Percentiles rank a stretch among this genome's conserved stretches.
phyloP scores from a whole-genome alignment of 2,329 filamentous ascomycete species.

The Plenodomus tracheiphilus region DNA sequence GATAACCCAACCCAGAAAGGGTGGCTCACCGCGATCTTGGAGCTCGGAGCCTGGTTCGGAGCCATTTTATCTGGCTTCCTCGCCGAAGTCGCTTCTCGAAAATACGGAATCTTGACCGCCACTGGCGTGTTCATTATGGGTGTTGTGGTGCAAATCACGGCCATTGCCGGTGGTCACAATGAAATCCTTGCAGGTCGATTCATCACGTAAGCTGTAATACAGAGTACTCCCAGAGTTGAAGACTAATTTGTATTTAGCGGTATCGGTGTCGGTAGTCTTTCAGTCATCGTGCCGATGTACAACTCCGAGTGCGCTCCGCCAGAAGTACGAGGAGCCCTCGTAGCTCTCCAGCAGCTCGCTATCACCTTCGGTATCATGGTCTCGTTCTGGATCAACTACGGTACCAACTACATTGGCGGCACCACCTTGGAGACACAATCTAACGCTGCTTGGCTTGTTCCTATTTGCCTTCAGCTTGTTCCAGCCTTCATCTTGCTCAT shows the following conservation, averaged over 20 bases:
- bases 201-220: constrained; percentile 54
- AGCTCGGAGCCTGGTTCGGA: constrained; percentile 78
- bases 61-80: constrained; percentile 70
- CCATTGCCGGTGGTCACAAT: constrained; percentile 59
- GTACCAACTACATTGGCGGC: constrained; percentile 56
- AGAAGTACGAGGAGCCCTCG: constrained; percentile 67
- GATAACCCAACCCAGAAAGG: constrained; percentile 48
- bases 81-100: constrained; percentile 70
- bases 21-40: constrained; percentile 65
- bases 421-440: constrained; percentile 60
- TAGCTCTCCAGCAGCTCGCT: constrained; percentile 65
- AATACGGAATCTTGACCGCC: constrained; percentile 69
- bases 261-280: constrained; percentile 70
- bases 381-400: constrained; percentile 40
- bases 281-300: constrained; percentile 66
- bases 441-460: constrained; percentile 73
- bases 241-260: constrained; percentile 37
- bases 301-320: constrained; percentile 55
- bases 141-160: constrained; percentile 68
- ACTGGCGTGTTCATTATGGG: constrained; percentile 70
- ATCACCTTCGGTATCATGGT: constrained; percentile 56
- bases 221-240: background rate
- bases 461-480: constrained; percentile 70
- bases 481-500: constrained; percentile 68
- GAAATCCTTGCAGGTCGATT: constrained; percentile 73